These are phyloP conservation scores for Suhomyces prunicola DNA, from an alignment of 805 yeast genomes.

Conservation along the genomic window DNA sequence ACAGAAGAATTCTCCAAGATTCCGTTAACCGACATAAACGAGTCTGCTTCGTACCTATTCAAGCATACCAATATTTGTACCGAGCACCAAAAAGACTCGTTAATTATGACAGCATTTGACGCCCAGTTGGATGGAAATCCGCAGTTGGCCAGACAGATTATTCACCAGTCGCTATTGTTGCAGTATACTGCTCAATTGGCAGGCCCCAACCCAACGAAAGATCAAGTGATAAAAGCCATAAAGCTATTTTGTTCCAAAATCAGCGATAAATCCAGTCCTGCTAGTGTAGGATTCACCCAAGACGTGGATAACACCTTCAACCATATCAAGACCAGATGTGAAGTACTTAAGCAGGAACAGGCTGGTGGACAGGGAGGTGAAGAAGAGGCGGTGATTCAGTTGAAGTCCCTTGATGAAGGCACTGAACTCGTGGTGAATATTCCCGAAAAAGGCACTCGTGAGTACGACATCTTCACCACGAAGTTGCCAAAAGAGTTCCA, in stretches of 20 bases:
- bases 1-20: slow-evolving; percentile 66
- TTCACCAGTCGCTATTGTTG: slow-evolving; percentile 74
- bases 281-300: slow-evolving; percentile 62
- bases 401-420: slow-evolving; percentile 82
- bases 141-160: slow-evolving; percentile 55
- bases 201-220: slow-evolving; percentile 29
- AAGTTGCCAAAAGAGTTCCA: slow-evolving; percentile 62
- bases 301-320: slow-evolving; percentile 72
- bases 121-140: slow-evolving; percentile 63
- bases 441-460: slow-evolving; percentile 57
- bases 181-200: slow-evolving; percentile 61
- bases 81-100: slow-evolving; percentile 85
- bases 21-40: slow-evolving; percentile 43
- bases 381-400: slow-evolving; percentile 80
- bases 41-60: slow-evolving; percentile 51
- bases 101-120: slow-evolving; percentile 91
- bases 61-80: slow-evolving; percentile 67
- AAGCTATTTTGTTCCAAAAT: slow-evolving; percentile 68
- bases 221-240: slow-evolving; percentile 42
- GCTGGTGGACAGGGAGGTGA: slow-evolving; percentile 28
- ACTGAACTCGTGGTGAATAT: slow-evolving; percentile 68
- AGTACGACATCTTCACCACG: slow-evolving; percentile 53
- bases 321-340: slow-evolving; percentile 77
- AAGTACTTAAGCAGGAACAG: slow-evolving; percentile 55
- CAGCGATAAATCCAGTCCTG: slow-evolving; percentile 51